These are phyloP conservation scores for Cladorrhinum samala DNA, from an alignment of 495 filamentous ascomycete genomes.

Conservation along the genomic window DNA sequence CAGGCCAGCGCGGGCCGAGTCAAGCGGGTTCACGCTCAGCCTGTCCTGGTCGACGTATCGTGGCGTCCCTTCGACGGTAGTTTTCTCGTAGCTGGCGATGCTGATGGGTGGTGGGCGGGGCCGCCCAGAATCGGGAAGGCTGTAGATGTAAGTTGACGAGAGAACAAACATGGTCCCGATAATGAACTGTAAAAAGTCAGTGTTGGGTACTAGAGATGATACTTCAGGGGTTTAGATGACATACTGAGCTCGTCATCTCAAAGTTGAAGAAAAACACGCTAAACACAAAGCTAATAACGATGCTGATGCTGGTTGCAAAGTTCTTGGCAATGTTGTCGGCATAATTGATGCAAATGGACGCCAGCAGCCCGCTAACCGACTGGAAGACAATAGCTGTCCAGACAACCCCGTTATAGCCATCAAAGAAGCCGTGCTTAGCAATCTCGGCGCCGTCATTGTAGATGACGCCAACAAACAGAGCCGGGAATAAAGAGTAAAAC, in stretches of 20 bases:
- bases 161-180: conserved; percentile 72
- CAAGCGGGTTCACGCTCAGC: conserved; percentile 31
- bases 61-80: conserved; percentile 43
- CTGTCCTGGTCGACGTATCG: conserved; percentile 26
- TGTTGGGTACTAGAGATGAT: background rate
- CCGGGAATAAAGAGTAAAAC: conserved; percentile 84
- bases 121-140: conserved; percentile 47
- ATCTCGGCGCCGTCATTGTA: conserved; percentile 83
- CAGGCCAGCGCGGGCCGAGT: conserved; percentile 47
- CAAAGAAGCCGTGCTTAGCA: conserved; percentile 78
- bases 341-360: conserved; percentile 79
- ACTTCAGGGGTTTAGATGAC: conserved; percentile 22
- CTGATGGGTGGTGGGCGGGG: conserved; percentile 66
- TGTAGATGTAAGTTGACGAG: conserved; percentile 80
- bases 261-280: conserved; percentile 84
- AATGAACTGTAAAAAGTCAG: conserved; percentile 55
- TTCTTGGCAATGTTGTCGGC: conserved; percentile 87
- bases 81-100: conserved; percentile 73
- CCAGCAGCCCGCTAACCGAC: conserved; percentile 72
- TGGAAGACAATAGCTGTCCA: conserved; percentile 82
- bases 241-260: conserved; percentile 60
- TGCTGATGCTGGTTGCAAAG: conserved; percentile 85
- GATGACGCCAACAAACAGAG: conserved; percentile 77
- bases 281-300: conserved; percentile 74
- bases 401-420: conserved; percentile 85